Base-by-base conservation (phyloP, 768 basidiomycete genomes). In the Cyclocybe cylindracea region DNA sequence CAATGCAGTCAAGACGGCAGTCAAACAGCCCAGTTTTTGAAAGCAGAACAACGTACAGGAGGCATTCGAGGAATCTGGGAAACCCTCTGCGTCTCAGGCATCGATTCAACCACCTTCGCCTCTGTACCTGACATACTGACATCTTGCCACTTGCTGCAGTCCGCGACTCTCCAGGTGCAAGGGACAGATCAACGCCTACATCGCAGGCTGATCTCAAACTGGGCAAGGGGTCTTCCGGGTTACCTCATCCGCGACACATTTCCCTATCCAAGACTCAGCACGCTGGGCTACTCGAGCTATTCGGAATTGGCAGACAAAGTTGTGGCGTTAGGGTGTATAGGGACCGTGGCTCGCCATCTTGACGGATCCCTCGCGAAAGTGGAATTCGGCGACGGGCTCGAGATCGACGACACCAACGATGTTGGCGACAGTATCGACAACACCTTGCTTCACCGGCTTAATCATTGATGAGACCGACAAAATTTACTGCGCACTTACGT, bases 171-270 rank as follows among this genome's bases (percentile, higher is more conserved):
- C 94, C 94, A n/a, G 93, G 91, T 3, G 71, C 77, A 13, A 99
- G 75, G 4, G 75, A 70, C 31, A 98, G 64, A 68, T 98, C 97
- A 0, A 99, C 91, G 0, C 89, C 94, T 8, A 74, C 82, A 98
- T 89, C 32, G 88, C 82, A 8, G 91, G 89, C 51, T 88, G 87
- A 89, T 84, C 55, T 94, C 87, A 19, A 96, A 85, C 1, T 94
- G 0, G 96, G 94, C 13, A 98, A 66, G 0, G 85, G 86, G 3
- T 68, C 66, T 33, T 87, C 86, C 0, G 82, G 79, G 51, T 84
- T 81, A 84, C 63, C 4, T 79, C 77, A 24, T 80, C 57, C 6
- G 48, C 11, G 48, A 14, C 4, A 43, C 53, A 42, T 45, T 54
- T 9, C 55, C 61, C 39, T 56, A 50, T 11, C 53, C 59, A 8